Evolutionary conservation across 352 stramenopile genomes (phyloP), one percentile per base, ranked within the genome.

Genomic region (Globisporangium canariense): DNA sequence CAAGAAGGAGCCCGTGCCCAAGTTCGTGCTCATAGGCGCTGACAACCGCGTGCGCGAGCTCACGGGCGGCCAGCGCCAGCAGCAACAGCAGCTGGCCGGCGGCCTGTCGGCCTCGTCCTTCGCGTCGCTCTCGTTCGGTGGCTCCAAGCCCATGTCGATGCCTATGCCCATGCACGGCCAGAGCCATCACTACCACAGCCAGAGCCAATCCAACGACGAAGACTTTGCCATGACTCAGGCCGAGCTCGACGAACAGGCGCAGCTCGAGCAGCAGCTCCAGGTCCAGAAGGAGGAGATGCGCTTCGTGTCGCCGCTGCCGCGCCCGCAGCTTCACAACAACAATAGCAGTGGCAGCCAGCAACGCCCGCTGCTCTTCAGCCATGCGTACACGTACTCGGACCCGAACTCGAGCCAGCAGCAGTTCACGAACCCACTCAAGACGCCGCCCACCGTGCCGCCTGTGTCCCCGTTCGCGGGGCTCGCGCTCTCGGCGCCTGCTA

Each of bases 261-360:
- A 88, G 56, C 76, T 92, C 16, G 79, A 86, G 62, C 79, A 90
- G 69, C 83, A 93, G 71, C 75, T 93, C 10, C 75, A 79, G 59
- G 73, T 84, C 53, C 83, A 93, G 65, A 81, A 83, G 25, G 79
- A 93, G 60, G 83, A 93, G 64, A 93, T 93, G 83, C 84, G 81
- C 68, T 89, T 92, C 43, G 73, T 84, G 22, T 77, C 78, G n/a
- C 74, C 75, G 16, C 61, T 77, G 47, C 75, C 79, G 30, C 76
- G 78, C 6, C 76, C 70, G 57, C 75, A 81, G 43, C 67, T 75
- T 46, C 65, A 63, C 69, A 66, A 49, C 65, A 65, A 49, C 70
- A 70, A 36, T 64, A 74, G 68, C 57, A 74, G 36, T 62, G 71
- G 68, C 54, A 74, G 36, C 63, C 68, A 34, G 66, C 70, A 67